Conservation (phyloP, 2,329 filamentous ascomycete genomes). For the Neofusicoccum kwambonambiense region DNA sequence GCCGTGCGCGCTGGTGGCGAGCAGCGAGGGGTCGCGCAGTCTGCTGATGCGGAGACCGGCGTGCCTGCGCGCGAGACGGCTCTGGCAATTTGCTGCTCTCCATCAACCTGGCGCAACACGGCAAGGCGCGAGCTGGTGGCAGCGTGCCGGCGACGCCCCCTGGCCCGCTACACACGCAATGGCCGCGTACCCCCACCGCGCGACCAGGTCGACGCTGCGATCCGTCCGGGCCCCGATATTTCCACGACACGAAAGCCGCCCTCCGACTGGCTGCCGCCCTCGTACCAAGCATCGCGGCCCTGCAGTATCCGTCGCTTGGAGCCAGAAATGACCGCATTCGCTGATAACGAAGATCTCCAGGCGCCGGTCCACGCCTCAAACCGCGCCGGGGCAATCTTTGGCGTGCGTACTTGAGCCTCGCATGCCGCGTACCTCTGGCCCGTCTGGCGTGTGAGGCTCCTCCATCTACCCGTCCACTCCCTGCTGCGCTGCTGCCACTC, state of each 20-base stretch:
- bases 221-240: conserved; percentile 10
- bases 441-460: conserved; percentile 2
- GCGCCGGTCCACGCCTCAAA: not conserved
- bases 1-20: conserved; percentile 9
- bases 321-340: conserved; percentile 18
- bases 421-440: not conserved
- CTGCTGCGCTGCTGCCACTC: not conserved
- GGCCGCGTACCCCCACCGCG: conserved; percentile 12
- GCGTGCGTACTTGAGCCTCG: conserved; percentile 16
- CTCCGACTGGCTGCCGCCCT: conserved; percentile 2
- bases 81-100: conserved; percentile 10
- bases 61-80: not conserved
- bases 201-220: not conserved
- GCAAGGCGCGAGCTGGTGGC: conserved; percentile 10
- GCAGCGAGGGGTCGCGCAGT: not conserved
- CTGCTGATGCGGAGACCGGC: conserved; percentile 7
- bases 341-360: conserved; percentile 16
- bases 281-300: conserved; percentile 16
- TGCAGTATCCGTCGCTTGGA: conserved; percentile 13
- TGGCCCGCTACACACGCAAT: not conserved
- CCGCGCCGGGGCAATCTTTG: not conserved
- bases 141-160: not conserved
- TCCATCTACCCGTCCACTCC: conserved; percentile 1
- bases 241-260: conserved; percentile 3
- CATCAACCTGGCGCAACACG: conserved; percentile 3